These are phyloP conservation scores for Trichoderma koningiopsis DNA, from an alignment of 2,329 filamentous ascomycete genomes.

Conservation along the genomic window DNA sequence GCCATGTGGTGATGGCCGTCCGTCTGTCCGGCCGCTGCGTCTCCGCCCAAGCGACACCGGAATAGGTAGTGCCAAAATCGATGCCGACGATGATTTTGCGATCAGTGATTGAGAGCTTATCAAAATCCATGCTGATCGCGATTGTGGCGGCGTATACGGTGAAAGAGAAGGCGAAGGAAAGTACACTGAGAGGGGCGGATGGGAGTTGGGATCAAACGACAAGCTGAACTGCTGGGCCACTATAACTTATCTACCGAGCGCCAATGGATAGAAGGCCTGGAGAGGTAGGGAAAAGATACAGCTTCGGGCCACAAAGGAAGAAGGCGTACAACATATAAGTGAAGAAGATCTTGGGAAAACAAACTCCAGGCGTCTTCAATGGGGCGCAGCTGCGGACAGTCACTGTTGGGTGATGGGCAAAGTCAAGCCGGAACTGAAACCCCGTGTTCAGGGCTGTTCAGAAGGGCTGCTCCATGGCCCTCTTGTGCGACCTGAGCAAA, in stretches of 20 bases:
- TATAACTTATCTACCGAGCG: slow-evolving; percentile 9
- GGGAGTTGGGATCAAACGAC: not conserved
- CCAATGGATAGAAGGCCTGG: not conserved
- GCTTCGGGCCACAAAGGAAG: not conserved
- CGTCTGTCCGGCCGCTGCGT: slow-evolving; percentile 43
- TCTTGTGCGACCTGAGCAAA: not conserved
- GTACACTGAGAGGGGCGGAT: not conserved
- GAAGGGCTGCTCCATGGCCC: not conserved
- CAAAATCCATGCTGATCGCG: slow-evolving; percentile 39
- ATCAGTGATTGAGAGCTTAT: slow-evolving; percentile 39
- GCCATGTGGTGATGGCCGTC: slow-evolving; percentile 46
- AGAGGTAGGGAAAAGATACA: not conserved
- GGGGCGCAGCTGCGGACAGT: slow-evolving; percentile 5
- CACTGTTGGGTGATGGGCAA: not conserved
- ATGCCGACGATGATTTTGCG: slow-evolving; percentile 52
- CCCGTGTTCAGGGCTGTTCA: not conserved
- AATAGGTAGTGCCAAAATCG: slow-evolving; percentile 58
- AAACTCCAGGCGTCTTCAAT: not conserved
- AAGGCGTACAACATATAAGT: not conserved
- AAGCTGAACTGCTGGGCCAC: not conserved
- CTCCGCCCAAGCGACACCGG: slow-evolving; percentile 53
- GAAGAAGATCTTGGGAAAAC: not conserved
- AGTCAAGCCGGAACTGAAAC: not conserved
- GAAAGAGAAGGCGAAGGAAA: not conserved
- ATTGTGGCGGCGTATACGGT: not conserved